Evolutionary conservation across 2,329 filamentous ascomycete genomes (phyloP).

Genomic region (Neonectria ditissima): DNA sequence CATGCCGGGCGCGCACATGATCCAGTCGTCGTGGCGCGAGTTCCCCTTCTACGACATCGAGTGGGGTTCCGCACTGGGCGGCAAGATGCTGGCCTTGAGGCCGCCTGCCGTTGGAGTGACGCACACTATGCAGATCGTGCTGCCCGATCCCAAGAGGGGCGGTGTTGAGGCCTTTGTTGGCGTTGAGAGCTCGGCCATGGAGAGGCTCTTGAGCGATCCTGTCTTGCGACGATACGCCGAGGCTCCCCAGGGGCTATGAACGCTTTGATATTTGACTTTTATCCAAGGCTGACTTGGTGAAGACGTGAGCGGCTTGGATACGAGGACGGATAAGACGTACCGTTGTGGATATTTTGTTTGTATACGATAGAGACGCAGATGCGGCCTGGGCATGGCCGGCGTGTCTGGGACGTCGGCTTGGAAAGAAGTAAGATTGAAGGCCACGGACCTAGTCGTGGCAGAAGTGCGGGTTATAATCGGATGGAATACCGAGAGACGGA

Average conservation of each 20-base stretch:
- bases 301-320: background rate
- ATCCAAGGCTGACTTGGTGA: background rate
- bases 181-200: slow-evolving; percentile 26
- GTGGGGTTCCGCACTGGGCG: slow-evolving; percentile 24
- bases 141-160: slow-evolving; percentile 25
- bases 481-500: background rate
- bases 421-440: background rate
- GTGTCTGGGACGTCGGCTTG: background rate
- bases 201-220: slow-evolving; percentile 15
- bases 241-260: slow-evolving; percentile 20
- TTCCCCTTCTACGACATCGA: slow-evolving; percentile 29
- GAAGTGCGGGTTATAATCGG: background rate
- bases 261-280: background rate
- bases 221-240: slow-evolving; percentile 21
- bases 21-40: slow-evolving; percentile 25
- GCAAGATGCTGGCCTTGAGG: slow-evolving; percentile 19
- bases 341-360: background rate
- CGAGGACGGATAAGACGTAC: background rate
- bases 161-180: slow-evolving; percentile 25
- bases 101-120: slow-evolving; percentile 22
- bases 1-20: slow-evolving; percentile 29
- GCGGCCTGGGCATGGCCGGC: background rate
- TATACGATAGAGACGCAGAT: background rate
- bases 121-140: slow-evolving; percentile 30
- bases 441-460: background rate